Evolutionary conservation across 441 rosid genomes (phyloP).

Genomic region (Manihot esculenta): DNA sequence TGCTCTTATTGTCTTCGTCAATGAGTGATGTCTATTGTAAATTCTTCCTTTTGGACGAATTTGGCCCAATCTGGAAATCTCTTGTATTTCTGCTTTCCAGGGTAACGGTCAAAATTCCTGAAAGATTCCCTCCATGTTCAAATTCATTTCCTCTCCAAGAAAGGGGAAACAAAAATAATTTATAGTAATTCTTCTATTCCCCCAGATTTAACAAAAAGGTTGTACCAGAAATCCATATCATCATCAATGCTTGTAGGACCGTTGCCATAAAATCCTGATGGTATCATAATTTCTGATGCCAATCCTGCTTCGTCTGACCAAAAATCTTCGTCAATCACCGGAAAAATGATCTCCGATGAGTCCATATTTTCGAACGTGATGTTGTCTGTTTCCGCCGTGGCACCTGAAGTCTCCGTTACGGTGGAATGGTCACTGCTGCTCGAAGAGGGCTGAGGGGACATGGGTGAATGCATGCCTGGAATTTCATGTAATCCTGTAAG

Average conservation of each 20-base stretch:
- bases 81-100: not conserved
- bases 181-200: conserved; percentile 34
- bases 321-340: conserved; percentile 59
- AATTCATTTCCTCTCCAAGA: not conserved
- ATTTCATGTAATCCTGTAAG: conserved; percentile 11
- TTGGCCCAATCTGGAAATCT: not conserved
- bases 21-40: not conserved
- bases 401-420: conserved; percentile 25
- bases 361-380: conserved; percentile 21
- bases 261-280: not conserved
- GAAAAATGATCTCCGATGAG: conserved; percentile 38
- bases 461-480: not conserved
- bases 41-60: not conserved
- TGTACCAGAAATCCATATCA: conserved; percentile 66
- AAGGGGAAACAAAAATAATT: too few relatives aligned
- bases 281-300: too few relatives aligned
- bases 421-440: conserved; percentile 49
- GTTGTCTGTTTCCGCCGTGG: conserved; percentile 28
- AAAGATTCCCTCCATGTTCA: not conserved
- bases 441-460: conserved; percentile 51
- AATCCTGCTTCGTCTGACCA: conserved; percentile 48
- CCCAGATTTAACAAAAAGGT: conserved; percentile 49
- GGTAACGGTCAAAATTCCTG: not conserved
- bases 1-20: not conserved
- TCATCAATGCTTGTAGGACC: conserved; percentile 27